A percentile compares a stretch with the other conserved stretches of the same genome.
These are phyloP conservation scores for Barbarea vulgaris DNA, from an alignment of 345 rosid species.

Conservation along the genomic window DNA sequence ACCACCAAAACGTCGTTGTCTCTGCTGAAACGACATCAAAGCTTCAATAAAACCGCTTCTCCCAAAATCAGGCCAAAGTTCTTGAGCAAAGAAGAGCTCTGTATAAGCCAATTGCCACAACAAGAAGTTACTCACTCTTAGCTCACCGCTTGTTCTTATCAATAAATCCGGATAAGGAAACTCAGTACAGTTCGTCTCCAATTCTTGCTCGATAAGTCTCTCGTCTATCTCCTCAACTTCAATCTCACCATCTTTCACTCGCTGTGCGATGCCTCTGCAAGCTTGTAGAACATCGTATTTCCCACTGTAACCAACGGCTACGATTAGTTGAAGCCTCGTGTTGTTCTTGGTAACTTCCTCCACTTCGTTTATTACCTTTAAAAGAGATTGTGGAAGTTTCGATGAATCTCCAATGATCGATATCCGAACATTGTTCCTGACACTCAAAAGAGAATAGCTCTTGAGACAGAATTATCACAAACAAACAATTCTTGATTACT, in stretches of 20 bases:
- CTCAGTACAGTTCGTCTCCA: conserved; percentile 64
- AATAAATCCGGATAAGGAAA: conserved; percentile 70
- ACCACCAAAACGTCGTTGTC: conserved; percentile 72
- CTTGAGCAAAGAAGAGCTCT: conserved; percentile 64
- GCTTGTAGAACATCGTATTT: conserved; percentile 73
- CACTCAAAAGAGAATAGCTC: background rate
- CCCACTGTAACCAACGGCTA: conserved; percentile 81
- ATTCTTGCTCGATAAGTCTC: conserved; percentile 59
- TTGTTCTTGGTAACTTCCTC: conserved; percentile 56
- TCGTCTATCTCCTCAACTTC: conserved; percentile 58
- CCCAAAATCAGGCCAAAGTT: conserved; percentile 87
- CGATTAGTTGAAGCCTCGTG: conserved; percentile 59
- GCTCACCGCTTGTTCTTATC: conserved; percentile 80
- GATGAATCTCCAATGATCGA: conserved; percentile 70
- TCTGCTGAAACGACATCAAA: conserved; percentile 63
- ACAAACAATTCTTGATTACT: background rate
- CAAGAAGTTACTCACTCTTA: conserved; percentile 80
- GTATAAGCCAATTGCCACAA: conserved; percentile 85
- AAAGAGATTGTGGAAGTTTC: conserved; percentile 54
- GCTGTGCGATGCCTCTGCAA: conserved; percentile 58
- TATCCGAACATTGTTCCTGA: conserved; percentile 39
- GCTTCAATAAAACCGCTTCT: conserved; percentile 59
- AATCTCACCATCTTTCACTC: conserved; percentile 54
- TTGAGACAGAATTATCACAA: background rate
- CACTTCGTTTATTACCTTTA: conserved; percentile 40